phyloP scores from a whole-genome alignment of 768 basidiomycete genomes.

The Leucogyrophana mollusca region DNA sequence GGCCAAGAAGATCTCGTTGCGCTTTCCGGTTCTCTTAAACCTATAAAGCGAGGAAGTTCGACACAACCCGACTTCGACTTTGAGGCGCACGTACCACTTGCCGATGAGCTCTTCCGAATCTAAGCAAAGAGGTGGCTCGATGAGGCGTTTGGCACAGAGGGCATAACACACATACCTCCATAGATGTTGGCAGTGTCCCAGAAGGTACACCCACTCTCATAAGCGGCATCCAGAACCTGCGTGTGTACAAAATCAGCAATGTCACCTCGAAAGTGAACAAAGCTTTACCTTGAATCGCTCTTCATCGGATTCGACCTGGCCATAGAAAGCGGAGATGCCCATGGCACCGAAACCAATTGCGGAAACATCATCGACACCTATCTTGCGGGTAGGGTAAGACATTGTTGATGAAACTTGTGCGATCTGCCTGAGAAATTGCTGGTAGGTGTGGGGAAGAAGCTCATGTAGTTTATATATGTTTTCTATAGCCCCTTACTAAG shows the following conservation, averaged over 20 bases:
- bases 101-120: constrained; percentile 43
- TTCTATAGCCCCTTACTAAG: too few species aligned
- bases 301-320: constrained; percentile 47
- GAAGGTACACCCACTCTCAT: constrained; percentile 39
- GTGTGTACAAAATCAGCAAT: background rate
- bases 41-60: constrained; percentile 18
- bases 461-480: too few species aligned
- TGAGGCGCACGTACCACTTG: constrained; percentile 32
- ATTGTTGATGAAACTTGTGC: too few species aligned
- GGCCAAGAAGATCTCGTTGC: constrained; percentile 55
- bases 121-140: constrained; percentile 16
- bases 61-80: background rate
- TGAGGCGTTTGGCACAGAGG: constrained; percentile 4
- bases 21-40: constrained; percentile 47
- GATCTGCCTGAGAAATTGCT: too few species aligned
- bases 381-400: constrained; percentile 37
- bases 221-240: constrained; percentile 43
- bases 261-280: too few species aligned
- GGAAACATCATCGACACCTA: constrained; percentile 45
- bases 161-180: constrained; percentile 19
- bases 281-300: constrained; percentile 65
- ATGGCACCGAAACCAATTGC: constrained; percentile 63
- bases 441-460: too few species aligned
- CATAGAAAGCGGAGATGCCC: constrained; percentile 53
- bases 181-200: constrained; percentile 50